Evolutionary conservation across 2,329 filamentous ascomycete species (phyloP), one percentile per base, ranked within the genome.

Genomic region (Thielaviopsis ethacetica): DNA sequence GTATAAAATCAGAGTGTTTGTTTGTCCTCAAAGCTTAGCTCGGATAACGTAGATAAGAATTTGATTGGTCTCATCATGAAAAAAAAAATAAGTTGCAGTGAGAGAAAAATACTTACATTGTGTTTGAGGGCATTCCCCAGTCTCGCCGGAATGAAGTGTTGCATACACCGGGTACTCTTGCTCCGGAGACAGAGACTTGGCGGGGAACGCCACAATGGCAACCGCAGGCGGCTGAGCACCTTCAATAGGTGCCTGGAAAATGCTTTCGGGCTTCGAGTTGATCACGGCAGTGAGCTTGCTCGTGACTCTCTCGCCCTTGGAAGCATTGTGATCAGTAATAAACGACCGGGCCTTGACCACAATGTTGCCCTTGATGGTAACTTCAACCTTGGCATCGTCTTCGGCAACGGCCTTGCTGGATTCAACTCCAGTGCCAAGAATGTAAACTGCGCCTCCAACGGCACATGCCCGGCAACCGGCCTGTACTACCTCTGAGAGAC

Each of bases 31-130:
- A 85, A 67, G 75, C 74, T 79, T 71, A 75, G 74, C 86, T 95
- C 91, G 91, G 91, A 87, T 90, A 97, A 97, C 96, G 91, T 97
- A 96, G 91, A 96, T 97, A 97, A 97, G 91, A 91, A 88, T 93
- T 94, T 79, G 72, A 77, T 73, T 61, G 80, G 73, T 72, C 78
- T 95, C 91, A 97, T 96, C 91, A 90, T 86, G 77, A 79, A 72
- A 78, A 47, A 63, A 51, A 47, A 62, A 58, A 63, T 56, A 26
- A 2, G 63, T 44, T 50, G 21, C 15, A 62, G 61, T 50, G 41
- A 27, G 24, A 24, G 9, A 13, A 17, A 15, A 53, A 54, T 44
- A 87, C 91, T 89, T 81, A 98, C 91, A 84, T 82, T 97, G 90
- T 72, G 85, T 83, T 63, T 71, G 64, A 26, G 91, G 91, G 70